Percentiles rank a stretch among this genome's conserved stretches.
Conservation (phyloP, 495 filamentous ascomycete species). For the Penicillium coprophilum region DNA sequence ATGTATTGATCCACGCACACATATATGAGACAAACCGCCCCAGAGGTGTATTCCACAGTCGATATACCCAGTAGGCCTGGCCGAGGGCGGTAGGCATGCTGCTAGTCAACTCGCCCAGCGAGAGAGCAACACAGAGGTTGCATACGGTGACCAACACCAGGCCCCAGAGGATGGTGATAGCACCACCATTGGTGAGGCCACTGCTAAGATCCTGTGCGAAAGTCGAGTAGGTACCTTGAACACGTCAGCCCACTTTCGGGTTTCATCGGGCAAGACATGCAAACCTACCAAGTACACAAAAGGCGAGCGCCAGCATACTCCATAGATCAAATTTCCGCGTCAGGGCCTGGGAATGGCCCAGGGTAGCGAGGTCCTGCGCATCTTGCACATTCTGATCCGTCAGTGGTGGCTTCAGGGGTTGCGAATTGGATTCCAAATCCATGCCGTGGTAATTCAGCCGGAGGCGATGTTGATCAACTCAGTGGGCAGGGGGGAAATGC, state of each 20-base stretch:
- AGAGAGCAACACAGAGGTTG: conserved; percentile 50
- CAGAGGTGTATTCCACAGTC: conserved; percentile 37
- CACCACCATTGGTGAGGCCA: conserved; percentile 47
- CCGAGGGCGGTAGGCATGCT: conserved; percentile 51
- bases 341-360: conserved; percentile 54
- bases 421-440: conserved; percentile 38
- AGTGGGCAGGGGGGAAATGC: conserved; percentile 16
- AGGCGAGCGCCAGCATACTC: conserved; percentile 50
- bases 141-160: conserved; percentile 45
- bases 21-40: conserved; percentile 49
- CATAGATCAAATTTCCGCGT: conserved; percentile 49
- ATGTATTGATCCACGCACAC: conserved; percentile 53
- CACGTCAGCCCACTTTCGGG: background rate
- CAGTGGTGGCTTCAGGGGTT: conserved; percentile 33
- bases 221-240: conserved; percentile 44
- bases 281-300: conserved; percentile 44
- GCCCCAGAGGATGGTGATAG: conserved; percentile 53
- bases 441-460: conserved; percentile 21
- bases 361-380: conserved; percentile 48
- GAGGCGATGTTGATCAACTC: conserved; percentile 20
- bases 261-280: background rate
- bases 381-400: conserved; percentile 33
- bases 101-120: conserved; percentile 48
- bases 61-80: conserved; percentile 50
- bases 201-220: conserved; percentile 49